These are phyloP conservation scores for Tricholoma sp. DNA, from an alignment of 768 basidiomycete species.

Conservation along the genomic window DNA sequence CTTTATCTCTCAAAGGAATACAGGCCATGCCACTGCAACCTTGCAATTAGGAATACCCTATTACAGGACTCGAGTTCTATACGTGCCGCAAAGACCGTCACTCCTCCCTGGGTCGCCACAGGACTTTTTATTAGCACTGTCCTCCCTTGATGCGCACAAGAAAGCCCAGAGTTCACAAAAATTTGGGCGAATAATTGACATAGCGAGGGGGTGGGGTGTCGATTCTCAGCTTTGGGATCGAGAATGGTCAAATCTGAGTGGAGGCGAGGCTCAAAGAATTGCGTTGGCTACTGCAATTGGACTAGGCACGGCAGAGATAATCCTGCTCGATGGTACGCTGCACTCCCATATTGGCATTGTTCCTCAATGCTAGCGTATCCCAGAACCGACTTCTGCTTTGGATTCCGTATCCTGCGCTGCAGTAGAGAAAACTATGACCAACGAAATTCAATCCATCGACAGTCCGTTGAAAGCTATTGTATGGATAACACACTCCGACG, in stretches of 20 bases:
- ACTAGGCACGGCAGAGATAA: conserved; percentile 67
- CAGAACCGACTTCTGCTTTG: conserved; percentile 89
- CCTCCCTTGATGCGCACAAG: conserved; percentile 43
- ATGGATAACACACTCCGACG: conserved; percentile 87
- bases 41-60: conserved; percentile 59
- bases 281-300: conserved; percentile 72
- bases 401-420: conserved; percentile 59
- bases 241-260: conserved; percentile 75
- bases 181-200: conserved; percentile 39
- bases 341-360: neutral
- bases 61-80: conserved; percentile 76
- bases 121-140: conserved; percentile 59
- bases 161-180: conserved; percentile 20
- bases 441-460: conserved; percentile 43
- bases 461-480: conserved; percentile 63
- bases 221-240: conserved; percentile 69
- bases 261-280: conserved; percentile 85
- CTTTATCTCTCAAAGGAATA: neutral
- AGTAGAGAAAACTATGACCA: conserved; percentile 60
- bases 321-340: conserved; percentile 71
- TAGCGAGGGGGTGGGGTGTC: conserved; percentile 64
- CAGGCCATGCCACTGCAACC: neutral
- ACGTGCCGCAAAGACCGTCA: conserved; percentile 86
- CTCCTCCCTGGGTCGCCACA: conserved; percentile 78
- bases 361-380: neutral